Evolutionary conservation across 2,329 filamentous ascomycete species (phyloP).

Genomic region (Fusarium palustre): DNA sequence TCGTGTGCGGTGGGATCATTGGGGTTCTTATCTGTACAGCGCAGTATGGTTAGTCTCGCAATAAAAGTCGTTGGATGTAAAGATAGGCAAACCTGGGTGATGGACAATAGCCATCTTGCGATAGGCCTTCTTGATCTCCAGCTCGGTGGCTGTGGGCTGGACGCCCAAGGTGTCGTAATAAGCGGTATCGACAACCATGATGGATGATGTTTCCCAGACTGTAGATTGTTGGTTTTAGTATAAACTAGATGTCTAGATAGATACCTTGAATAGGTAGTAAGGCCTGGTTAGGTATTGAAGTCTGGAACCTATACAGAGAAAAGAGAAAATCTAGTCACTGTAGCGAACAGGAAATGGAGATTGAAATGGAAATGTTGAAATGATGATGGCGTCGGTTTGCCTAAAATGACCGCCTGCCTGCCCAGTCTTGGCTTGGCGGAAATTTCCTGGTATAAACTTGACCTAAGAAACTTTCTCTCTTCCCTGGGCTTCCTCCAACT

Average conservation of each 20-base stretch:
- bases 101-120: constrained; percentile 93
- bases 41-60: constrained; percentile 20
- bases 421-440: constrained; percentile 29
- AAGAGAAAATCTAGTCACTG: constrained; percentile 7
- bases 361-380: constrained; percentile 22
- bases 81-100: constrained; percentile 75
- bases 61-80: not conserved
- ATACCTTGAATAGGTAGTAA: not conserved
- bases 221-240: constrained; percentile 25
- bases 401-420: constrained; percentile 38
- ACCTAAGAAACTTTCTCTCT: constrained; percentile 24
- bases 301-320: not conserved
- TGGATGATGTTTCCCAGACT: constrained; percentile 44
- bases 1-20: constrained; percentile 93
- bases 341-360: constrained; percentile 24
- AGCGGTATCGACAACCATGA: constrained; percentile 87
- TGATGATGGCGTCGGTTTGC: constrained; percentile 45
- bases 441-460: constrained; percentile 29
- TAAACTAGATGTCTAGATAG: not conserved
- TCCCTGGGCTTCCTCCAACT: constrained; percentile 11
- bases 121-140: constrained; percentile 98
- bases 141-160: constrained; percentile 83
- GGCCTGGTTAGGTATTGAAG: not conserved
- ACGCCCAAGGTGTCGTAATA: constrained; percentile 93
- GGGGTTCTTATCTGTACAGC: constrained; percentile 87